Conservation (phyloP, 306 rosid genomes). For the Cicer judaicum region DNA sequence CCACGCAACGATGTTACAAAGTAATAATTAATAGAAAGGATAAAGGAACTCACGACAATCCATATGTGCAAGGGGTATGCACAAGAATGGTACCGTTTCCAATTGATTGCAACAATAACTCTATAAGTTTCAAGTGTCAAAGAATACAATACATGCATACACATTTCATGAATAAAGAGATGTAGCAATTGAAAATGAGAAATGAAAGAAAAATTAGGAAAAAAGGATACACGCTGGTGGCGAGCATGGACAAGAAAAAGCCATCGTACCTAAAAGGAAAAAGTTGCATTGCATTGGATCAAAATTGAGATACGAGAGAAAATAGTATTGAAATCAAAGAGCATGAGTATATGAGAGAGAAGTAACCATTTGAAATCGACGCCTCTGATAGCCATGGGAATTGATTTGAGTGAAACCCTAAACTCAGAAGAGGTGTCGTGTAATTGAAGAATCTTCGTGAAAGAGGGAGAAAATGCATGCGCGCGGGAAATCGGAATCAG, state of each 20-base stretch:
- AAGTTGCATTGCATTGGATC: constrained; percentile 6
- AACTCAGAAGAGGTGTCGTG: constrained; percentile 27
- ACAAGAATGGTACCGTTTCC: constrained; percentile 88
- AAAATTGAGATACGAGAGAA: neutral
- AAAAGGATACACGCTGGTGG: constrained; percentile 97
- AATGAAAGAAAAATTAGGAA: neutral
- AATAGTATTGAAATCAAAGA: neutral
- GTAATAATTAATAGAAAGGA: neutral
- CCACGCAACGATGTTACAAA: neutral
- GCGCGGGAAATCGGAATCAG: constrained; percentile 21
- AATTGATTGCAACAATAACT: constrained; percentile 85
- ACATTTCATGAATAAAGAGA: neutral
- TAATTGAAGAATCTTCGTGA: constrained; percentile 4
- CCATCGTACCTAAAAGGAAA: constrained; percentile 83
- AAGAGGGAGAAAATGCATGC: constrained; percentile 44
- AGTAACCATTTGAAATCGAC: constrained; percentile 90
- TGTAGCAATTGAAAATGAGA: constrained; percentile 21
- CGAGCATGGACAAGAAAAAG: constrained; percentile 97
- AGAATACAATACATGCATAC: constrained; percentile 38
- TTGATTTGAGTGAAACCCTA: constrained; percentile 49
- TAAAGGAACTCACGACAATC: constrained; percentile 79
- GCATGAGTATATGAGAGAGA: neutral
- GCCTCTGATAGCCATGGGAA: constrained; percentile 85
- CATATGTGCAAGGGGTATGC: constrained; percentile 89
- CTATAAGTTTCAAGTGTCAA: constrained; percentile 52